Percentiles rank a stretch among this genome's conserved stretches.
Conservation (phyloP, 352 stramenopile genomes). For the Phytopythium montanum region DNA sequence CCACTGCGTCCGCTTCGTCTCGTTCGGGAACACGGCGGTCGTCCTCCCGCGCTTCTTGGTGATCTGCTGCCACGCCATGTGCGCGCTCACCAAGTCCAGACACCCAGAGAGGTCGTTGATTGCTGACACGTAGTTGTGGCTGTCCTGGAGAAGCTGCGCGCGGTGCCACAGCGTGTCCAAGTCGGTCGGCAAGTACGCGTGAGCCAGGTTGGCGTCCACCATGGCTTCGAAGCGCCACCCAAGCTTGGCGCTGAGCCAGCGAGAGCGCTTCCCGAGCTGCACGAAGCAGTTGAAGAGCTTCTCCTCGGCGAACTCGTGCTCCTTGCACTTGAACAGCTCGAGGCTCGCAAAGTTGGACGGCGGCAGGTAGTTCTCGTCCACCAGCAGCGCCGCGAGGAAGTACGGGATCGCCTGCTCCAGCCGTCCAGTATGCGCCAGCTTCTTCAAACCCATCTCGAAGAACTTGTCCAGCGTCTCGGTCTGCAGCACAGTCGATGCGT, state of each 20-base stretch:
- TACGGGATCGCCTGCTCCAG: slow-evolving; percentile 37
- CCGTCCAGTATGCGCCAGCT: slow-evolving; percentile 27
- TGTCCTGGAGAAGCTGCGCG: slow-evolving; percentile 29
- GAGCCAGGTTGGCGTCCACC: slow-evolving; percentile 43
- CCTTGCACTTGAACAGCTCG: slow-evolving; percentile 58
- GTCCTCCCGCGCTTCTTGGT: slow-evolving; percentile 24
- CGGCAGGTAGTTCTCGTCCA: slow-evolving; percentile 46
- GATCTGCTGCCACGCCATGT: slow-evolving; percentile 36
- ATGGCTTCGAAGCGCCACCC: slow-evolving; percentile 52
- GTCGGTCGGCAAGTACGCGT: slow-evolving; percentile 44
- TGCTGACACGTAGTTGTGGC: slow-evolving; percentile 31
- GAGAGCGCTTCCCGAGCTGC: slow-evolving; percentile 35
- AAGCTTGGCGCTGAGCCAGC: slow-evolving; percentile 39
- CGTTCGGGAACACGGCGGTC: slow-evolving; percentile 30
- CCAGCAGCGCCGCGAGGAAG: slow-evolving; percentile 45
- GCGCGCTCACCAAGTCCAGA: slow-evolving; percentile 26
- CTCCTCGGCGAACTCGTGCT: slow-evolving; percentile 46
- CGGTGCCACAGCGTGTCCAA: slow-evolving; percentile 53
- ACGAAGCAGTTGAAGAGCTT: slow-evolving; percentile 47
- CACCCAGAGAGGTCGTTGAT: slow-evolving; percentile 45
- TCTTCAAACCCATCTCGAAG: slow-evolving; percentile 46
- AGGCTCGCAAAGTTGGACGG: slow-evolving; percentile 50
- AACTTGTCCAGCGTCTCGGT: slow-evolving; percentile 52
- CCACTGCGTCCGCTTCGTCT: slow-evolving; percentile 39
- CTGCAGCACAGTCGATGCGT: slow-evolving; percentile 14